Conservation (phyloP, 768 basidiomycete genomes). For the Dictyophora rubrovolvata region DNA sequence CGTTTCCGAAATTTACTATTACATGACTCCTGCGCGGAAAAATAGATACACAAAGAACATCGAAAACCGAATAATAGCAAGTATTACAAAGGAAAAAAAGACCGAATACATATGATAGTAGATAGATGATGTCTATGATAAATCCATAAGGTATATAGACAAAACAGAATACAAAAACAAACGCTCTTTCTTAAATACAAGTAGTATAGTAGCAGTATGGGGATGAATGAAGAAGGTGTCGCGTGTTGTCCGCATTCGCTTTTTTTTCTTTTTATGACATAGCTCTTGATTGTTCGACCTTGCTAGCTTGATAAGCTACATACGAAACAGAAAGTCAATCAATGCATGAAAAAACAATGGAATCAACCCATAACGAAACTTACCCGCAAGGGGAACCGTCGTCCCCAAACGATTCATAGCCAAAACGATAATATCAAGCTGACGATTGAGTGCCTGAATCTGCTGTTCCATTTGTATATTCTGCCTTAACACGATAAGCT, state of each 20-base stretch:
- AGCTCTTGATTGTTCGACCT: constrained; percentile 14
- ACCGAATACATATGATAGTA: no score
- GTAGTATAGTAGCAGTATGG: no score
- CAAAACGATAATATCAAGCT: constrained; percentile 24
- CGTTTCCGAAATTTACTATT: no score
- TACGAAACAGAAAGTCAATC: neutral
- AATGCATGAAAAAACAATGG: neutral
- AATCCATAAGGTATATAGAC: no score
- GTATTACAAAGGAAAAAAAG: no score
- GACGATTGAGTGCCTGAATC: constrained; percentile 19
- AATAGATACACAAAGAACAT: no score
- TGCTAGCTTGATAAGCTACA: constrained; percentile 9
- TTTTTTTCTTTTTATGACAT: neutral
- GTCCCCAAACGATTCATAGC: constrained; percentile 27
- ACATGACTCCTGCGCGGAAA: no score
- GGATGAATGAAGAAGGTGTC: no score
- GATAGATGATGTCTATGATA: no score
- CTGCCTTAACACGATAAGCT: constrained; percentile 17
- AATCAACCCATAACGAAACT: neutral
- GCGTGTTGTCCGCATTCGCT: neutral
- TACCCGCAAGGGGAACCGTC: constrained; percentile 29
- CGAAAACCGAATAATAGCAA: no score
- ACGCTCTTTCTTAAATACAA: no score
- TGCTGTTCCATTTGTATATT: constrained; percentile 11
- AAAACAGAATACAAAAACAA: no score